Conservation (phyloP, 1,139 yeast genomes). For the Pichia inconspicua region DNA sequence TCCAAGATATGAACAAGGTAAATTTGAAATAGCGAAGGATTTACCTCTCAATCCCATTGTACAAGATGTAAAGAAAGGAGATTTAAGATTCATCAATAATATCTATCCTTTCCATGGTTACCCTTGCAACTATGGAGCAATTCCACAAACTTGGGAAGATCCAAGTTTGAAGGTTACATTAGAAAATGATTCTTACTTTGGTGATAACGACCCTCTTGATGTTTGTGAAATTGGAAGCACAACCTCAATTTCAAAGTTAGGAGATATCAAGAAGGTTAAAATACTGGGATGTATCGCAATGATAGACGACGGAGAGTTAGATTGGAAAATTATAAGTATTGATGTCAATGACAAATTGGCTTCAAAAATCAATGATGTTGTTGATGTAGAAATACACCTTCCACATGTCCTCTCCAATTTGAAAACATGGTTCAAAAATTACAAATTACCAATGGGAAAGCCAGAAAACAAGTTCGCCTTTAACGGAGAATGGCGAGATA, state of each 20-base stretch:
- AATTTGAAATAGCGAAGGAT: conserved; percentile 79
- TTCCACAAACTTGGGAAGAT: conserved; percentile 97
- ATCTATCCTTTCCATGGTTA: conserved; percentile 95
- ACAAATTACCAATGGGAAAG: conserved; percentile 92
- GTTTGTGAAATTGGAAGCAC: conserved; percentile 79
- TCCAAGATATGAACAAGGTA: conserved; percentile 94
- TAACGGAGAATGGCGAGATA: conserved; percentile 44
- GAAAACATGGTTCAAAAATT: conserved; percentile 89
- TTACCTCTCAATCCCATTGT: conserved; percentile 75
- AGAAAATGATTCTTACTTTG: conserved; percentile 36
- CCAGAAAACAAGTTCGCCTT: conserved; percentile 81
- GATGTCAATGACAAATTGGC: conserved; percentile 80
- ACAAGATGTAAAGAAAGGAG: conserved; percentile 90
- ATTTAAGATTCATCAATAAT: conserved; percentile 80
- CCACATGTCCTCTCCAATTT: conserved; percentile 85
- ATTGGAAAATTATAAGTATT: conserved; percentile 91
- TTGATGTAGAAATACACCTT: conserved; percentile 72
- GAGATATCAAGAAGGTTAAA: conserved; percentile 77
- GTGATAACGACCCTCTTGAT: conserved; percentile 95
- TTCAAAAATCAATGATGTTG: conserved; percentile 61
- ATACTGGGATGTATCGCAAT: conserved; percentile 89
- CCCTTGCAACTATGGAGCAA: conserved; percentile 95
- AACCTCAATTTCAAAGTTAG: conserved; percentile 55
- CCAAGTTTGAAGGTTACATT: conserved; percentile 29
- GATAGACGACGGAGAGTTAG: conserved; percentile 95